A percentile compares a stretch with the other conserved stretches of the same genome.
Evolutionary conservation across 2,329 filamentous ascomycete species (phyloP).

Genomic region (Hymenoscyphus occultus): DNA sequence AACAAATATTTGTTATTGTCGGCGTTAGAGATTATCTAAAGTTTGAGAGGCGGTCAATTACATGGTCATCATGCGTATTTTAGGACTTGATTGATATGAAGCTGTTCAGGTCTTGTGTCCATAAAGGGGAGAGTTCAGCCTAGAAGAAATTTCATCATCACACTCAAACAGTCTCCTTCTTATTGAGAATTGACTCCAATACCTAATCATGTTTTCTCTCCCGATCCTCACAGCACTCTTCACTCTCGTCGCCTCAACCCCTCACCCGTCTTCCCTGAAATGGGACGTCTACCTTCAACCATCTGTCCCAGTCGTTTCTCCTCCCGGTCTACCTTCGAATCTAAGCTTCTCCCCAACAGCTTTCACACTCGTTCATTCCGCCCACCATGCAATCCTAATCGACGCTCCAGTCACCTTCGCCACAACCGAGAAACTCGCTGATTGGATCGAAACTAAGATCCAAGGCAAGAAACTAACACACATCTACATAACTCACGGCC

Average conservation of each 20-base stretch:
- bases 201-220: not conserved
- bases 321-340: not conserved
- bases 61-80: not conserved
- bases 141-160: not conserved
- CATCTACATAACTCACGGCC: conserved; percentile 44
- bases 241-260: no score
- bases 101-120: not conserved
- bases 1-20: not conserved
- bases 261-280: not conserved
- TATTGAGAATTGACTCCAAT: not conserved
- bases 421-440: conserved; percentile 35
- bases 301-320: not conserved
- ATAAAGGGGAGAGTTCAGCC: not conserved
- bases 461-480: conserved; percentile 32
- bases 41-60: not conserved
- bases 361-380: conserved; percentile 19
- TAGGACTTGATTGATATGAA: not conserved
- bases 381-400: conserved; percentile 38
- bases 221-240: not conserved
- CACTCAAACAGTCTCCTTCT: not conserved
- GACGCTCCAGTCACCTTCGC: conserved; percentile 37
- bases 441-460: conserved; percentile 38
- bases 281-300: conserved; percentile 2
- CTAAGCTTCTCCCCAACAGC: conserved; percentile 17
- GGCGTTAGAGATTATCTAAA: not conserved